These are phyloP conservation scores for Gonapodya sp. DNA, from an alignment of 192 early-diverging fungal genomes.

Conservation along the genomic window DNA sequence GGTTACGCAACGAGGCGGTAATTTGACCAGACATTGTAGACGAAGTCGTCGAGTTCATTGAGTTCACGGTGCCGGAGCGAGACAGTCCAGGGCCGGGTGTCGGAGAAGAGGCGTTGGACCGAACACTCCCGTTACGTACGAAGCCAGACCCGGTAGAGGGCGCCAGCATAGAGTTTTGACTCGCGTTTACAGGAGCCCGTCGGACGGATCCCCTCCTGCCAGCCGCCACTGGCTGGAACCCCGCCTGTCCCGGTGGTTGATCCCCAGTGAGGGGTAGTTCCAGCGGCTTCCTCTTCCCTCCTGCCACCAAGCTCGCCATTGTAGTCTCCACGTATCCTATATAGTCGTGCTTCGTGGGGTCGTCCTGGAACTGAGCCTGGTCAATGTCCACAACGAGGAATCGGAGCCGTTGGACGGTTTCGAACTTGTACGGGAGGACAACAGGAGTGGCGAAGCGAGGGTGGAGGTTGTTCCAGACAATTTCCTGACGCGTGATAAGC, in stretches of 20 bases:
- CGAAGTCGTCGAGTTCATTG: neutral
- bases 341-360: neutral
- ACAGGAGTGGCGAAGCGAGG: slow-evolving; percentile 7
- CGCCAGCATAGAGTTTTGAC: neutral
- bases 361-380: neutral
- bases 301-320: neutral
- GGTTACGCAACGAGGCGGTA: neutral
- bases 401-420: neutral
- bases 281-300: neutral
- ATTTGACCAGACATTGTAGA: neutral
- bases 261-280: neutral
- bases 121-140: neutral
- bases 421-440: slow-evolving; percentile 4
- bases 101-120: neutral
- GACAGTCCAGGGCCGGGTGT: neutral
- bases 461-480: neutral
- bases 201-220: neutral
- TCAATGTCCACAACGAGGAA: neutral
- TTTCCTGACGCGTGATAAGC: neutral
- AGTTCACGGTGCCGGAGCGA: neutral
- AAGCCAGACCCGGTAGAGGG: neutral
- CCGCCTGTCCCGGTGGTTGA: neutral
- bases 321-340: neutral
- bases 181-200: neutral
- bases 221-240: neutral